A percentile compares a stretch with the other conserved stretches of the same genome.
phyloP scores from a whole-genome alignment of 2,329 filamentous ascomycete species.

The Penicillium polonicum region DNA sequence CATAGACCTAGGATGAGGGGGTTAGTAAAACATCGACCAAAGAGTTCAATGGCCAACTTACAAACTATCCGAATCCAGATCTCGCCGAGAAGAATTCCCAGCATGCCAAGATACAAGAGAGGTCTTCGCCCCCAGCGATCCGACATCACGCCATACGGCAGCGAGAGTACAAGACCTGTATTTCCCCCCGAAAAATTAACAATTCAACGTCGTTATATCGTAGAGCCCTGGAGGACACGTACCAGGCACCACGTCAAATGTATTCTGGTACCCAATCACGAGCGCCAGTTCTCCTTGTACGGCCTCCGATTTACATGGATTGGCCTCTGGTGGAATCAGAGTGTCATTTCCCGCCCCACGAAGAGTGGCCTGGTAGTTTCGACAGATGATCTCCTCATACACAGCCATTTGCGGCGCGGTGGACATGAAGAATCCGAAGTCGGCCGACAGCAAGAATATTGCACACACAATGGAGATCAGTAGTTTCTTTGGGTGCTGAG shows the following conservation, averaged over 20 bases:
- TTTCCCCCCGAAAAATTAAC: background rate
- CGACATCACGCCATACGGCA: slow-evolving; percentile 32
- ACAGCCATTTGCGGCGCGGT: slow-evolving; percentile 28
- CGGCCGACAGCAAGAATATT: slow-evolving; percentile 18
- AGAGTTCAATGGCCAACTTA: slow-evolving; percentile 12
- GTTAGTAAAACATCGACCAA: background rate
- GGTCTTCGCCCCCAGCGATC: slow-evolving; percentile 33
- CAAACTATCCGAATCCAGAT: slow-evolving; percentile 30
- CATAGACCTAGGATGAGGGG: slow-evolving; percentile 15
- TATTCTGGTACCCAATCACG: slow-evolving; percentile 31
- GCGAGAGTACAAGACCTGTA: slow-evolving; percentile 28
- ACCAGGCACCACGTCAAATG: slow-evolving; percentile 26
- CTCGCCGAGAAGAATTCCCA: slow-evolving; percentile 25
- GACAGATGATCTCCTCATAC: slow-evolving; percentile 31
- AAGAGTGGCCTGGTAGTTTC: slow-evolving; percentile 18
- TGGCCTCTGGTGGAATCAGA: background rate
- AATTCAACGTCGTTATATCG: background rate
- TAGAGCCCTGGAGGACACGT: background rate
- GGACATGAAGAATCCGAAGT: slow-evolving; percentile 25
- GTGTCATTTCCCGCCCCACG: slow-evolving; percentile 1
- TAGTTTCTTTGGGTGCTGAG: slow-evolving; percentile 16
- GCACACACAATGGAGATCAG: slow-evolving; percentile 15
- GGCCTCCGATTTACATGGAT: slow-evolving; percentile 32
- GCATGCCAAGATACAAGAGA: slow-evolving; percentile 22
- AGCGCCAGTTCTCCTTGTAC: slow-evolving; percentile 34